Base-by-base conservation (phyloP, 495 filamentous ascomycete species). In the Parathielavia appendiculata region DNA sequence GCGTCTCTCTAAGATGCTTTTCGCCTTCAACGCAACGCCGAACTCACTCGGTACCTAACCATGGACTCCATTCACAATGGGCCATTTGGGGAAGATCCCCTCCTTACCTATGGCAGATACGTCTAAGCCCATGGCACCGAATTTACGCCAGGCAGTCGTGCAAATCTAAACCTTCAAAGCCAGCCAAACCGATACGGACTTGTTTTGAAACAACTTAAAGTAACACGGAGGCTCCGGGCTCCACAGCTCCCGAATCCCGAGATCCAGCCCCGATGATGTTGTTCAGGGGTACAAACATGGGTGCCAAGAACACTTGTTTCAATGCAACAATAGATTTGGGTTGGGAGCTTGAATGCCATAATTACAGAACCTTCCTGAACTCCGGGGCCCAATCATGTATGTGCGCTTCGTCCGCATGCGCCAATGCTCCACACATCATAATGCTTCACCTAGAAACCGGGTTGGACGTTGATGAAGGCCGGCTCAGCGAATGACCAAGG, bases 401-500 rank as follows among this genome's bases (percentile, higher is more conserved):
- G n/a, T 22, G 38, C 23, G 19, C 19, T 45, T 17, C 23, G 35
- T 34, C 38, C 44, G 39, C 49, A 54, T 34, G 51, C 51, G 39
- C 51, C 43, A 20, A 23, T 26, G 38, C 51, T n/a, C 23, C 38
- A 23, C 44, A 22, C 22, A 13, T 14, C 7, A 60, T 41, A 32
- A 11, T 20, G 32, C 49, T 49, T 30, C 39, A 34, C 11, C 34
- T 36, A 35, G 39, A 19, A 49, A 63, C 56, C 59, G 17, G 63
- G 60, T 63, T 54, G 17, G 20, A 56, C 59, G 60, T 57, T 56
- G 48, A 59, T 34, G 36, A 47, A 14, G 44, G 36, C 22, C 44
- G 38, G 9, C 7, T 49, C 26, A 30, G 40, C 43, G 61, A 64
- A 60, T 60, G 54, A 62, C 16, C 22, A 64, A 59, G 62, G 56